phyloP scores from a whole-genome alignment of 352 stramenopile species.

The Stephanocyclus meneghinianus region DNA sequence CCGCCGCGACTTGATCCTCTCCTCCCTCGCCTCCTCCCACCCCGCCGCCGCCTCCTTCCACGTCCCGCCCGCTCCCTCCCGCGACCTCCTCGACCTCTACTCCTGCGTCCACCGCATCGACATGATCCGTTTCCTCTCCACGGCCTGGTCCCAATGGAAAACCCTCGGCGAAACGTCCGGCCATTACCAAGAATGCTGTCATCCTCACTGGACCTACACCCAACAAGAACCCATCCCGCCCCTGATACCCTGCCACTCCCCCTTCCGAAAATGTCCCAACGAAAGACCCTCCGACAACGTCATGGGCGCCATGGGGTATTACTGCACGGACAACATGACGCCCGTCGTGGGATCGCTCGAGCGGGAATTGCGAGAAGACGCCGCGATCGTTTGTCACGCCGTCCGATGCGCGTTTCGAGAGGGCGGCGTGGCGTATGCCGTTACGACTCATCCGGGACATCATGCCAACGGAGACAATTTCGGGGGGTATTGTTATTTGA shows the following conservation, averaged over 20 bases:
- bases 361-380: constrained; percentile 63
- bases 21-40: constrained; percentile 19
- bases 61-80: background rate
- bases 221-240: constrained; percentile 22
- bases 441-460: constrained; percentile 77
- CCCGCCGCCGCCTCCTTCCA: constrained; percentile 10
- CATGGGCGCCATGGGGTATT: constrained; percentile 76
- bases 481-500: constrained; percentile 79
- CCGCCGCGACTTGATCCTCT: constrained; percentile 59
- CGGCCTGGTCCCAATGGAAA: constrained; percentile 61
- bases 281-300: constrained; percentile 63
- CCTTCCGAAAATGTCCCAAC: constrained; percentile 48
- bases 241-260: constrained; percentile 57
- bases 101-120: constrained; percentile 25
- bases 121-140: constrained; percentile 65
- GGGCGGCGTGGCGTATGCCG: constrained; percentile 46
- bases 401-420: constrained; percentile 28
- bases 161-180: constrained; percentile 27
- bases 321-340: constrained; percentile 71
- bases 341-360: constrained; percentile 58
- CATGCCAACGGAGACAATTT: constrained; percentile 69
- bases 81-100: constrained; percentile 35
- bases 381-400: constrained; percentile 41
- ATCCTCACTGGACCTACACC: constrained; percentile 20
- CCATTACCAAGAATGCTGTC: constrained; percentile 37